A percentile compares a stretch with the other conserved stretches of the same genome.
Evolutionary conservation across 352 stramenopile species (phyloP).

Genomic region (Blastocystis hominis): DNA sequence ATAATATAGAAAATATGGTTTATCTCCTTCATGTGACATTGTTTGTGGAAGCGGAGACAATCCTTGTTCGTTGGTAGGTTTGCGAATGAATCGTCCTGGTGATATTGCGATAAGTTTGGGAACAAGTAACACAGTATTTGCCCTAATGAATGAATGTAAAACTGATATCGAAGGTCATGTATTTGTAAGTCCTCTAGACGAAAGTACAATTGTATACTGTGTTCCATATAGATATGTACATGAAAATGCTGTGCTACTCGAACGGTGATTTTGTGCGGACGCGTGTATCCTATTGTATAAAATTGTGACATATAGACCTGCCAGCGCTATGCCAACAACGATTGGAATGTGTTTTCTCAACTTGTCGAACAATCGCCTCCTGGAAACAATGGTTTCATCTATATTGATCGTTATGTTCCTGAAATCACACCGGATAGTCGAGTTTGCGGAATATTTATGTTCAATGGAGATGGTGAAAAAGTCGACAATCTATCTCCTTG

Average conservation of each 20-base stretch:
- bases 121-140: slow-evolving; percentile 61
- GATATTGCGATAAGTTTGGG: slow-evolving; percentile 60
- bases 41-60: slow-evolving; percentile 61
- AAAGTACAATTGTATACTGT: background rate
- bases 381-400: background rate
- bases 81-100: slow-evolving; percentile 30
- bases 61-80: slow-evolving; percentile 57
- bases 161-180: slow-evolving; percentile 52
- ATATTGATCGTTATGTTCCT: background rate
- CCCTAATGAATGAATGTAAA: background rate
- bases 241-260: slow-evolving; percentile 60
- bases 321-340: background rate
- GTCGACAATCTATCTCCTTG: background rate
- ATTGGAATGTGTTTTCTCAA: background rate
- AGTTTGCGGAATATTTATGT: background rate
- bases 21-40: slow-evolving; percentile 15
- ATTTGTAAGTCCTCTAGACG: slow-evolving; percentile 56
- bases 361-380: background rate
- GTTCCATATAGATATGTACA: slow-evolving; percentile 24
- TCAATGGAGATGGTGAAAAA: background rate
- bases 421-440: slow-evolving; percentile 14
- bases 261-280: slow-evolving; percentile 11
- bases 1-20: slow-evolving; percentile 31
- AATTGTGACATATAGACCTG: too few species aligned
- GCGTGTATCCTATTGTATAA: too few species aligned